phyloP scores from a whole-genome alignment of 306 rosid genomes.

The Vicia faba region DNA sequence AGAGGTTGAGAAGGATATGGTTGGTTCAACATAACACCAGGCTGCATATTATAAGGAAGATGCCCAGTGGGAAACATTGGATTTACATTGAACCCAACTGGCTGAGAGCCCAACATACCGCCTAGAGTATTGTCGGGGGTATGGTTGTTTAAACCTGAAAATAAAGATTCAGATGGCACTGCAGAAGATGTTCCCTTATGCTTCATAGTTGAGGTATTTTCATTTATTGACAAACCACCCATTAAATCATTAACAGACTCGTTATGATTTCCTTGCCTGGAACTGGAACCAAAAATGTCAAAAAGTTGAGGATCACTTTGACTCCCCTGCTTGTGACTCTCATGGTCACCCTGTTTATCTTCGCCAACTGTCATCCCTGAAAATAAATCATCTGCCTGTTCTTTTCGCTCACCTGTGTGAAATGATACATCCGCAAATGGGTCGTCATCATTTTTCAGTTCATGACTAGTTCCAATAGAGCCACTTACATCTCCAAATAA shows the following conservation, averaged over 20 bases:
- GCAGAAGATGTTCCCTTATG: constrained; percentile 55
- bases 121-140: constrained; percentile 52
- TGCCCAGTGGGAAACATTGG: constrained; percentile 63
- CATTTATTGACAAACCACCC: constrained; percentile 65
- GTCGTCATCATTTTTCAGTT: constrained; percentile 68
- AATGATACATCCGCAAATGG: constrained; percentile 96
- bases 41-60: constrained; percentile 58
- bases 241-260: constrained; percentile 61
- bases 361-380: constrained; percentile 76
- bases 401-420: constrained; percentile 62
- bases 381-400: constrained; percentile 69
- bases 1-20: constrained; percentile 74
- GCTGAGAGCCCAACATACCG: constrained; percentile 60
- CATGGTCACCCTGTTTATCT: constrained; percentile 50
- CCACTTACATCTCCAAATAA: constrained; percentile 72
- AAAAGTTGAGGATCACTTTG: constrained; percentile 55
- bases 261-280: constrained; percentile 50
- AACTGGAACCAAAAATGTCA: constrained; percentile 69
- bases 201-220: constrained; percentile 47
- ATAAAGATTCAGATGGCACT: constrained; percentile 48
- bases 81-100: constrained; percentile 56
- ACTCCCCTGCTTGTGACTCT: constrained; percentile 41
- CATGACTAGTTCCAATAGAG: constrained; percentile 47
- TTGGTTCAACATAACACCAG: constrained; percentile 73
- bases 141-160: constrained; percentile 52